Conservation (phyloP, 768 basidiomycete genomes). For the Lentinula detonsa region DNA sequence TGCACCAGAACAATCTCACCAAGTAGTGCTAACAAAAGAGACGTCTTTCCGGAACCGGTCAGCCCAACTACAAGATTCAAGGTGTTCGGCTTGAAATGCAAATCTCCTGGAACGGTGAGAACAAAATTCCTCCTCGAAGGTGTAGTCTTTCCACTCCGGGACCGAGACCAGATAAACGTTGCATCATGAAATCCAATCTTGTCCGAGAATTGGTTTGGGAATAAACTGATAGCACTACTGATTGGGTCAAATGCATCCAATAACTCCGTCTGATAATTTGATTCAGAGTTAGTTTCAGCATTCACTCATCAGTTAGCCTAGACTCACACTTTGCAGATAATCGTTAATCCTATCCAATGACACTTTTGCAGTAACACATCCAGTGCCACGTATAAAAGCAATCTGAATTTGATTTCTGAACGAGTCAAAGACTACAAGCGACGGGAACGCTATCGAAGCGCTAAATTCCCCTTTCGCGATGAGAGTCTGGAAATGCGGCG, state of each 20-base stretch:
- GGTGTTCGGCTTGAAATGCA: constrained; percentile 44
- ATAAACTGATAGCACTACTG: neutral
- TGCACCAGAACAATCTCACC: constrained; percentile 17
- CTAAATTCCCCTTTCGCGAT: constrained; percentile 6
- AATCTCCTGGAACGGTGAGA: constrained; percentile 44
- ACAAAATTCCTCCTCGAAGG: constrained; percentile 40
- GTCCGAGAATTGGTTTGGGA: constrained; percentile 8
- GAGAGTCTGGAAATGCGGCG: neutral
- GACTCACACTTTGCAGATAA: constrained; percentile 31
- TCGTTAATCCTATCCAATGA: constrained; percentile 50
- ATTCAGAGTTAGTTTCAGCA: neutral
- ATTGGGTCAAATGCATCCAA: constrained; percentile 29
- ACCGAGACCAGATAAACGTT: constrained; percentile 47
- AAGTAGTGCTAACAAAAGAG: constrained; percentile 58
- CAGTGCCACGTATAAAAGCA: constrained; percentile 6
- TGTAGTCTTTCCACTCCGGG: constrained; percentile 21
- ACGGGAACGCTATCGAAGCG: constrained; percentile 18
- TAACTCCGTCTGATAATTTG: constrained; percentile 33
- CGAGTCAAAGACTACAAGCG: constrained; percentile 38
- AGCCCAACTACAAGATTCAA: constrained; percentile 53
- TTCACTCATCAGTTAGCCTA: no score
- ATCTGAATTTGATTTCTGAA: constrained; percentile 19
- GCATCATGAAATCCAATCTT: constrained; percentile 47
- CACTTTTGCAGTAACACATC: constrained; percentile 42
- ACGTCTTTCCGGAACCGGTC: constrained; percentile 45